Conservation (phyloP, 1,284 basidiomycete genomes). For the Tilletia caries region DNA sequence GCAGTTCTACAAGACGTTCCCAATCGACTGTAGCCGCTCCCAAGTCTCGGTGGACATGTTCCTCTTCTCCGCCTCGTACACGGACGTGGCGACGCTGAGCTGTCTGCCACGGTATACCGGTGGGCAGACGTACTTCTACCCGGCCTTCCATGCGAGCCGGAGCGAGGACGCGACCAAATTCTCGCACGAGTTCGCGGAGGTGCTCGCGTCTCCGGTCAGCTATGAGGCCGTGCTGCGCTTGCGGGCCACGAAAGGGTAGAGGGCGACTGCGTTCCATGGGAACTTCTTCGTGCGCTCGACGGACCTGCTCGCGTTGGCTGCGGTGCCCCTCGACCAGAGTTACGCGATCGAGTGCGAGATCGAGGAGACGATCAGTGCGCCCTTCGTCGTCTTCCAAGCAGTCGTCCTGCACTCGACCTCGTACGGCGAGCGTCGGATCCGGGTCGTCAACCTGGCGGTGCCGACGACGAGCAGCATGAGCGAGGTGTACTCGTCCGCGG, state of each 20-base stretch:
- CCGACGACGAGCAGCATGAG: conserved; percentile 90
- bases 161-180: conserved; percentile 96
- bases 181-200: conserved; percentile 91
- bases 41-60: conserved; percentile 99
- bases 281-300: conserved; percentile 99
- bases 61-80: conserved; percentile 87
- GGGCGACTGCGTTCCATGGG: conserved; percentile 97
- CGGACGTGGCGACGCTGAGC: conserved; percentile 88
- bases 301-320: conserved; percentile 91
- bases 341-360: conserved; percentile 97
- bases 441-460: conserved; percentile 86
- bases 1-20: conserved; percentile 97
- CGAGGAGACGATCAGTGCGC: conserved; percentile 86
- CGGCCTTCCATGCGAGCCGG: conserved; percentile 90
- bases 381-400: conserved; percentile 93
- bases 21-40: conserved; percentile 96
- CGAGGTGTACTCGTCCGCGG: conserved; percentile 89
- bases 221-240: conserved; percentile 97
- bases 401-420: conserved; percentile 94
- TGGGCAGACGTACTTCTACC: conserved; percentile 97
- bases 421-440: conserved; percentile 91
- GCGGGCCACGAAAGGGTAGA: conserved; percentile 75
- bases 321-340: conserved; percentile 92
- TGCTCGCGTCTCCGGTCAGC: conserved; percentile 89
- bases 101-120: conserved; percentile 95